Base-by-base conservation (phyloP, 164 flowering plant genomes). In the Vitis amurensis region DNA sequence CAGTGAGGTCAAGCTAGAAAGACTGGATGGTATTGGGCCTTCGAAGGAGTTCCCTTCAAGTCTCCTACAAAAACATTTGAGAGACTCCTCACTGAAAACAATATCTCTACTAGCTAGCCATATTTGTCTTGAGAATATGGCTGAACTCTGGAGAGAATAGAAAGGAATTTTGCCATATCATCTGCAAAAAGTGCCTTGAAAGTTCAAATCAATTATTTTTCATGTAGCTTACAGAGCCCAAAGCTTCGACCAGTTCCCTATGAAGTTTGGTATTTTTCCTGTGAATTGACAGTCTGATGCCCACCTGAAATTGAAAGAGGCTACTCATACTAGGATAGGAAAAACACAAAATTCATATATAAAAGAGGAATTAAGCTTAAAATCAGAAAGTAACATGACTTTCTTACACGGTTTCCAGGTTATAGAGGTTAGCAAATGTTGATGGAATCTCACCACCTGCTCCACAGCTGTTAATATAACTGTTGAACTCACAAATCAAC, bases 11-110 rank as follows among this genome's bases (percentile, higher is more conserved):
- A 75, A 56, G 9, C 62, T 50, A 13, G 75, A 59, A 52, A 78
- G 64, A 47, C 57, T 63, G 57, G 81, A 64, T 48, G 81, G 81
- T 47, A 78, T 74, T 3, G 81, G 81, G 55, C 81, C 81, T 64
- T 71, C 64, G 27, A 78, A 74, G 29, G 65, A 64, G 55, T 68
- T 78, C 27, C 81, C 81, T 30, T 67, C 55, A 67, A 74, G 12
- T 50, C 75, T 77, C 74, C 80, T 77, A 48, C 57, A 60, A 49
- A 27, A 48, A 51, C 49, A 71, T 59, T 49, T 48, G 29, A 4
- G 12, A 23, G 8, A 7, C 57, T 50, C 23, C 0, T 52, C 7
- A 64, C 37, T 17, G n/a, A 23, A 48, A 23, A 19, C 23, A 19
- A 19, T 19, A 19, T 19, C 23, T 19, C 23, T 19, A 19, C 23